Conservation (phyloP, 768 basidiomycete genomes). For the Agaricus subrufescens region DNA sequence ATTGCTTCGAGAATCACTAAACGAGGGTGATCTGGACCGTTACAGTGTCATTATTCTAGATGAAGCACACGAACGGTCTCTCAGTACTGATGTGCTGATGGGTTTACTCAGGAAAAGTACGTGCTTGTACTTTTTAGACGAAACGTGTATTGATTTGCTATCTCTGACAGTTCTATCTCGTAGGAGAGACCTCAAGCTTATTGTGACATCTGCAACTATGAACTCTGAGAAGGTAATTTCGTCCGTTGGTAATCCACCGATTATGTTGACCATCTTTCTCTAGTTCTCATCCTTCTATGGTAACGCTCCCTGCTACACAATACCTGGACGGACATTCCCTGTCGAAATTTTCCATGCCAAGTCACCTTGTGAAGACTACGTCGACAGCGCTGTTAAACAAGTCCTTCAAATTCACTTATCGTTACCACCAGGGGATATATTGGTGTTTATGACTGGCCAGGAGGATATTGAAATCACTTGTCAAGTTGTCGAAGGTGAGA, state of each 20-base stretch:
- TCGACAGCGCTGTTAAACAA: constrained; percentile 97
- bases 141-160: neutral
- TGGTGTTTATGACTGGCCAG: constrained; percentile 99
- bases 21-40: constrained; percentile 96
- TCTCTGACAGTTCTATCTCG: constrained; percentile 67
- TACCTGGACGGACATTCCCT: constrained; percentile 89
- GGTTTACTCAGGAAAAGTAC: constrained; percentile 89
- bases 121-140: constrained; percentile 18
- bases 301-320: constrained; percentile 91
- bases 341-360: constrained; percentile 96
- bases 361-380: constrained; percentile 98
- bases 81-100: constrained; percentile 98
- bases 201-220: constrained; percentile 99
- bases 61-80: constrained; percentile 95
- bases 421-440: constrained; percentile 86
- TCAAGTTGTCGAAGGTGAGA: constrained; percentile 80
- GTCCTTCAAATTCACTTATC: constrained; percentile 95
- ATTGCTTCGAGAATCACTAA: constrained; percentile 93
- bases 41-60: constrained; percentile 99
- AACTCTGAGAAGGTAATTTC: constrained; percentile 88
- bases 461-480: constrained; percentile 99
- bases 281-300: constrained; percentile 96
- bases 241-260: neutral
- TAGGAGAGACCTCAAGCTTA: constrained; percentile 88
- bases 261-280: neutral